phyloP scores from a whole-genome alignment of 495 filamentous ascomycete genomes.

The Hypoxylon rickii region DNA sequence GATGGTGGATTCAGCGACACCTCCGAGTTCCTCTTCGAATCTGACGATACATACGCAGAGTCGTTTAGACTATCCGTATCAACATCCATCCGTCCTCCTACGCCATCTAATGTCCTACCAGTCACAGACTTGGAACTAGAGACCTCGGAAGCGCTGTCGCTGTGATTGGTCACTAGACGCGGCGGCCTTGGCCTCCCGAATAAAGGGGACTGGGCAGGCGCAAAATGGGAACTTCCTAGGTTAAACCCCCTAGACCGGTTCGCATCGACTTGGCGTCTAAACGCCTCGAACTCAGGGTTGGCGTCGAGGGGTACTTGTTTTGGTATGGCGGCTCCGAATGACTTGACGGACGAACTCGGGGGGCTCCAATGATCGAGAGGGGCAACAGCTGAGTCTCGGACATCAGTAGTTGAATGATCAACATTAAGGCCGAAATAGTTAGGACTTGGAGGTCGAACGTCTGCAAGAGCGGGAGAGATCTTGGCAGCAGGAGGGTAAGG shows the following conservation, averaged over 20 bases:
- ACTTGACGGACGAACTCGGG: conserved; percentile 67
- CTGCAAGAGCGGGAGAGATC: conserved; percentile 41
- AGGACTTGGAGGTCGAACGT: conserved; percentile 62
- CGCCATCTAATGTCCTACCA: conserved; percentile 21
- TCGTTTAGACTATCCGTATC: conserved; percentile 46
- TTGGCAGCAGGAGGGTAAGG: conserved; percentile 40
- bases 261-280: conserved; percentile 69
- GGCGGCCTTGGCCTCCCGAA: conserved; percentile 43
- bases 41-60: conserved; percentile 52
- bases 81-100: conserved; percentile 25
- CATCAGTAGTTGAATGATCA: conserved; percentile 59
- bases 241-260: conserved; percentile 58
- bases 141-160: conserved; percentile 39
- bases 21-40: conserved; percentile 53
- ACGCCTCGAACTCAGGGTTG: conserved; percentile 77
- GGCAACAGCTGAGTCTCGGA: conserved; percentile 62
- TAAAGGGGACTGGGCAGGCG: conserved; percentile 36
- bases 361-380: conserved; percentile 74
- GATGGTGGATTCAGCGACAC: conserved; percentile 45
- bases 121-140: conserved; percentile 26
- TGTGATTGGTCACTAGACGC: conserved; percentile 47
- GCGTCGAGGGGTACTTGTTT: conserved; percentile 70
- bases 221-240: conserved; percentile 53
- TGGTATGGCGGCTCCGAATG: conserved; percentile 69
- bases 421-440: conserved; percentile 81